phyloP scores from a whole-genome alignment of 2,329 filamentous ascomycete genomes.

The Fusarium sp. region DNA sequence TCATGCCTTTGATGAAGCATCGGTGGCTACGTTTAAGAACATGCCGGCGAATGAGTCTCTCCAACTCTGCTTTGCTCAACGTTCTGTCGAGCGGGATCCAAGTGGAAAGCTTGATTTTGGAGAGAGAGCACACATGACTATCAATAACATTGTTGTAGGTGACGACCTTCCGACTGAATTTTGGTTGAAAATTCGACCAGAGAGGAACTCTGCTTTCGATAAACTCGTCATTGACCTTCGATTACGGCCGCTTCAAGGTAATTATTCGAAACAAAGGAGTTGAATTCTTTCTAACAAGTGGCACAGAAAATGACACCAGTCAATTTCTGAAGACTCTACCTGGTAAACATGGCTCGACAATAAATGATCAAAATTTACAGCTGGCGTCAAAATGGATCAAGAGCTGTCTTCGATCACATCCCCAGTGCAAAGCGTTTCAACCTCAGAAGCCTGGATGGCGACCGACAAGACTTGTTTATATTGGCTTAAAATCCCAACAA shows the following conservation, averaged over 20 bases:
- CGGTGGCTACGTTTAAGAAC: not conserved
- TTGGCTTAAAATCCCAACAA: not conserved
- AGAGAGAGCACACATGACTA: conserved; percentile 6
- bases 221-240: not conserved
- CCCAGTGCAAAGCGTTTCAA: conserved; percentile 1
- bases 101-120: not conserved
- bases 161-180: not conserved
- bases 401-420: not conserved
- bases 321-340: not conserved
- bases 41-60: not conserved
- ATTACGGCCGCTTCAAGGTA: conserved; percentile 6
- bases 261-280: accelerated
- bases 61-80: conserved; percentile 2
- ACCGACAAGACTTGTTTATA: conserved; percentile 4
- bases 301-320: not conserved
- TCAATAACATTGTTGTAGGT: not conserved
- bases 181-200: not conserved
- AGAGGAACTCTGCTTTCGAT: accelerated
- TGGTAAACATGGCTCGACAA: not conserved
- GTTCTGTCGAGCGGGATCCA: conserved; percentile 4
- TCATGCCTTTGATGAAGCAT: not conserved
- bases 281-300: not conserved
- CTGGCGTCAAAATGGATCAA: conserved; percentile 5
- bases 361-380: not conserved
- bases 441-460: not conserved